Percentiles rank a stretch among this genome's conserved stretches.
These are phyloP conservation scores for Leishmania arabica DNA, from an alignment of 208 protist species.

Conservation along the genomic window DNA sequence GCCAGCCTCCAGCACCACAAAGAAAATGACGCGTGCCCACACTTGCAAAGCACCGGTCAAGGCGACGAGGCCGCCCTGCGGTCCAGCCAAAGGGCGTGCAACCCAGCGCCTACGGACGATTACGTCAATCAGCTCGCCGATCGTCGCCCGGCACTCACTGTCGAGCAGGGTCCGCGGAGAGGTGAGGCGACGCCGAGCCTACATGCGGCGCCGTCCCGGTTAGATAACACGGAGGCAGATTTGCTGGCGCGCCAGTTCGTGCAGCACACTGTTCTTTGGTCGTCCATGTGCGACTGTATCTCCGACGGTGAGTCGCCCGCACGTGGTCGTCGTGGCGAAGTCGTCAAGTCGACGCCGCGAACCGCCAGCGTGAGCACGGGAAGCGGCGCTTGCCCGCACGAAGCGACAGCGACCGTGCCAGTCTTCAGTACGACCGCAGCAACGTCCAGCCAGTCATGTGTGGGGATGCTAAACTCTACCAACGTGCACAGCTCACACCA, in stretches of 20 bases:
- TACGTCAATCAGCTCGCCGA: neutral
- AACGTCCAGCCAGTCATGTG: neutral
- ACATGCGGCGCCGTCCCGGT: neutral
- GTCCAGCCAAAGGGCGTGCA: neutral
- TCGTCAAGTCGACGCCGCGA: neutral
- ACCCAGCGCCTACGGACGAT: no score
- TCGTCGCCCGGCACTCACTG: neutral
- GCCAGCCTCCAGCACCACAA: neutral
- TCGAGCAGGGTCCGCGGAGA: no score
- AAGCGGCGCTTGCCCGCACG: neutral
- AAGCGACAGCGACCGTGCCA: neutral
- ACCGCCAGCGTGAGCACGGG: neutral
- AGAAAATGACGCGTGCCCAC: neutral
- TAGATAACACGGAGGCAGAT: neutral
- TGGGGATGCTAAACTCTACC: neutral
- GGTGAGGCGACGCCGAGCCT: neutral
- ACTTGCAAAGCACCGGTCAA: neutral
- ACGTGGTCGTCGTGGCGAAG: neutral
- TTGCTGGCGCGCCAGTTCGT: neutral
- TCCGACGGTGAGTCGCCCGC: neutral
- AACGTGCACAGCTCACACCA: neutral
- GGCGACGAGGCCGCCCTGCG: neutral
- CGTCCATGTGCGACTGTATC: neutral
- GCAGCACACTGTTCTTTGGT: neutral
- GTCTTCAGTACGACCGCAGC: neutral